Evolutionary conservation across 805 yeast species (phyloP).

Genomic region (Teunomyces panamensis): DNA sequence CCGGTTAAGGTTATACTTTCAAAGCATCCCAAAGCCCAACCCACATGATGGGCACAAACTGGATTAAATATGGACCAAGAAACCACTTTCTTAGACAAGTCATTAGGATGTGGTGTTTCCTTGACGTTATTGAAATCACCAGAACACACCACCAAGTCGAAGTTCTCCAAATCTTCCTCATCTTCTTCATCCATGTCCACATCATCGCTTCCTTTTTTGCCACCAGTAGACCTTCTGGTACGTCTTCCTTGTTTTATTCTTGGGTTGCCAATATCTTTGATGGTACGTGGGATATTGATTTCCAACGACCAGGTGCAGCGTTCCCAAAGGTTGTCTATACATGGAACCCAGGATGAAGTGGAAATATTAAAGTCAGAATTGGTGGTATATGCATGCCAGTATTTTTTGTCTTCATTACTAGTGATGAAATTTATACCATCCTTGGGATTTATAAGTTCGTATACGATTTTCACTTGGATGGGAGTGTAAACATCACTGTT

Average conservation of each 20-base stretch:
- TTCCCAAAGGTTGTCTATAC: constrained; percentile 85
- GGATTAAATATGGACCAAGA: constrained; percentile 77
- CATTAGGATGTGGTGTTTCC: constrained; percentile 74
- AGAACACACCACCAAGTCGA: constrained; percentile 62
- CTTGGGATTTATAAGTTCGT: constrained; percentile 59
- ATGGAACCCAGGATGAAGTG: constrained; percentile 97
- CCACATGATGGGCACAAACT: constrained; percentile 89
- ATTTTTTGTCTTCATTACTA: constrained; percentile 41
- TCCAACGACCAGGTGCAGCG: constrained; percentile 90
- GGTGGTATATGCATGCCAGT: constrained; percentile 85
- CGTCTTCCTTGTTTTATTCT: constrained; percentile 19
- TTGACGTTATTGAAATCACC: constrained; percentile 66
- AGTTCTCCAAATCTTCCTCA: constrained; percentile 44
- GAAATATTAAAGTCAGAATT: constrained; percentile 76
- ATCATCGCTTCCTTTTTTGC: constrained; percentile 10
- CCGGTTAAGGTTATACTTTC: constrained; percentile 56
- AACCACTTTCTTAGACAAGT: constrained; percentile 69
- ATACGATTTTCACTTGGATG: constrained; percentile 65
- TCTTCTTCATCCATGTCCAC: constrained; percentile 41
- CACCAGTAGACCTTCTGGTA: constrained; percentile 7
- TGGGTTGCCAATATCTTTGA: constrained; percentile 62
- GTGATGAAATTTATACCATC: constrained; percentile 78
- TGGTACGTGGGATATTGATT: constrained; percentile 76
- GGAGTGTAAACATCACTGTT: constrained; percentile 58
- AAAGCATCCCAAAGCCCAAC: constrained; percentile 93